These are phyloP conservation scores for Pichia occidentalis DNA, from an alignment of 805 yeast species.

Conservation along the genomic window DNA sequence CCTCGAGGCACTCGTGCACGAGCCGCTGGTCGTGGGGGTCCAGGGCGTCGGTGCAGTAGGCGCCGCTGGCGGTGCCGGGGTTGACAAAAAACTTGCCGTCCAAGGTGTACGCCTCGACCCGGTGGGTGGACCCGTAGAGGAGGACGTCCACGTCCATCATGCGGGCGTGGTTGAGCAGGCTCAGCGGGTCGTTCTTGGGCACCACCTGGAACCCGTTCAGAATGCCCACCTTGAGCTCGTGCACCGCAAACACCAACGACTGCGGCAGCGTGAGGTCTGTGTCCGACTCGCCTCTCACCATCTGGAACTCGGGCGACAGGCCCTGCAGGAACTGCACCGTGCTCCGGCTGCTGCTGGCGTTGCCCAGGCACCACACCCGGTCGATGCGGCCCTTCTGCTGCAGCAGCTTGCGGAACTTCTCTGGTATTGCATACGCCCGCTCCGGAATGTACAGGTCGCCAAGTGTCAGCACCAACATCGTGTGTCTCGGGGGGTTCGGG, in stretches of 20 bases:
- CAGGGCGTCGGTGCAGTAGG: conserved; percentile 37
- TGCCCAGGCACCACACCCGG: conserved; percentile 81
- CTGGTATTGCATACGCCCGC: conserved; percentile 58
- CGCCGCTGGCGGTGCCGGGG: conserved; percentile 97
- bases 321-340: conserved; percentile 59
- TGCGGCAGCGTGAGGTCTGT: conserved; percentile 48
- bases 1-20: no score
- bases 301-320: conserved; percentile 63
- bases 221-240: conserved; percentile 72
- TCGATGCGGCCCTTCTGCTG: conserved; percentile 75
- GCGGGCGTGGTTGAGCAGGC: conserved; percentile 75
- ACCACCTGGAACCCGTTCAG: conserved; percentile 78
- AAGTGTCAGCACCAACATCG: conserved; percentile 69
- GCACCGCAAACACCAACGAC: conserved; percentile 58
- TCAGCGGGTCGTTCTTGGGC: conserved; percentile 82
- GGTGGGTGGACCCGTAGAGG: conserved; percentile 90
- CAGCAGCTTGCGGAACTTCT: conserved; percentile 65
- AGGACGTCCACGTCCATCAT: conserved; percentile 88
- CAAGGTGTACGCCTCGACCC: conserved; percentile 85
- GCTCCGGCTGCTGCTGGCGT: conserved; percentile 60
- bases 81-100: conserved; percentile 93
- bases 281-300: conserved; percentile 83
- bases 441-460: conserved; percentile 92
- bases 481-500: background rate
- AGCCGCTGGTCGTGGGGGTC: conserved; percentile 13